Evolutionary conservation across 108 stramenopile species (phyloP).

Genomic region (Skeletonema tropicum): DNA sequence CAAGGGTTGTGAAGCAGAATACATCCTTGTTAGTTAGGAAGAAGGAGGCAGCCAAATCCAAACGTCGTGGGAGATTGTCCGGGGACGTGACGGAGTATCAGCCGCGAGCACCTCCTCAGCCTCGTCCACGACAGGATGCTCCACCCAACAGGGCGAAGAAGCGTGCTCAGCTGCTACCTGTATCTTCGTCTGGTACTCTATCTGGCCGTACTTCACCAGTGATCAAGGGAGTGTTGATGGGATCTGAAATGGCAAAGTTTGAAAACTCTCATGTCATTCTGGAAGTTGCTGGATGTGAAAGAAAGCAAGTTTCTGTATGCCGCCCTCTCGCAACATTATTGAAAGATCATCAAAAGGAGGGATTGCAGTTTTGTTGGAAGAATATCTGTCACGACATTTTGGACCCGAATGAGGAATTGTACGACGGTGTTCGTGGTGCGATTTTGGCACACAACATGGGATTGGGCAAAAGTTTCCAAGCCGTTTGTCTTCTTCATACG

Average conservation of each 20-base stretch:
- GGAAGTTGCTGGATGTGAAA: constrained; percentile 17
- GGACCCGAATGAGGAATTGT: constrained; percentile 4
- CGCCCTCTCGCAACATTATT: constrained; percentile 46
- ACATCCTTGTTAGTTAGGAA: neutral
- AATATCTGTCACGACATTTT: constrained; percentile 64
- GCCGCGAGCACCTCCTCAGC: constrained; percentile 19
- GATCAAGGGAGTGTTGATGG: constrained; percentile 20
- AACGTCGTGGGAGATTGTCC: constrained; percentile 9
- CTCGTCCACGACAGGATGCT: neutral
- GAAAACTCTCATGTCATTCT: constrained; percentile 39
- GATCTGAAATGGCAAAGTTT: constrained; percentile 22
- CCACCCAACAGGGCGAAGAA: constrained; percentile 38
- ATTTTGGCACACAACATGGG: constrained; percentile 85
- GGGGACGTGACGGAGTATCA: constrained; percentile 28
- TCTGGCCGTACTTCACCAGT: constrained; percentile 1
- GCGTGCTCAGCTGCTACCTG: constrained; percentile 41
- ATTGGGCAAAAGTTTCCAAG: constrained; percentile 35
- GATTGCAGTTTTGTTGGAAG: constrained; percentile 70
- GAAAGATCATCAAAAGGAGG: constrained; percentile 79
- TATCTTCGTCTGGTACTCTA: neutral
- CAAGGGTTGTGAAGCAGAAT: constrained; percentile 24
- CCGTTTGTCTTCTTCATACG: constrained; percentile 62
- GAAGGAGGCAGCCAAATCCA: constrained; percentile 16
- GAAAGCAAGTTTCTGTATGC: constrained; percentile 46
- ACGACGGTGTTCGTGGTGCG: constrained; percentile 54